phyloP scores from a whole-genome alignment of 139 green algal species.

The Edaphochlamys debaryana region DNA sequence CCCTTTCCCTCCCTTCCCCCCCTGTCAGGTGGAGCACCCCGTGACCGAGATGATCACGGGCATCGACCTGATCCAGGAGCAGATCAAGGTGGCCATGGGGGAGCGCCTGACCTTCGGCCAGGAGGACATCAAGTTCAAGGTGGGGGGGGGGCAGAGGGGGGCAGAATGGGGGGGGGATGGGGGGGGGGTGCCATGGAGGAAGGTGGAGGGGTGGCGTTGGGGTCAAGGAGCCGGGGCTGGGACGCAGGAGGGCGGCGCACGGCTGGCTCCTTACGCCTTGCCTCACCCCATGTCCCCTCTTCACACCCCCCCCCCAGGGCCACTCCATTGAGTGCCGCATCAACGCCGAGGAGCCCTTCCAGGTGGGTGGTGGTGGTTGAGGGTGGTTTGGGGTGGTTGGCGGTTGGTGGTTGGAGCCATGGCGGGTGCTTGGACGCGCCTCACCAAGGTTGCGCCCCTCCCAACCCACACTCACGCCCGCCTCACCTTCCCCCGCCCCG shows the following conservation, averaged over 20 bases:
- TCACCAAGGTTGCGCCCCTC: no score
- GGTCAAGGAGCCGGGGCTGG: no score
- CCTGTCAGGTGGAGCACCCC: slow-evolving; percentile 94
- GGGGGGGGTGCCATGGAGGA: neutral
- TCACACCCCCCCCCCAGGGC: slow-evolving; percentile 57
- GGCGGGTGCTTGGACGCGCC: no score
- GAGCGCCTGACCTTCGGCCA: slow-evolving; percentile 81
- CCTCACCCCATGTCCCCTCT: neutral
- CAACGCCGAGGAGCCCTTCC: slow-evolving; percentile 95
- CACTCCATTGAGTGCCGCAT: slow-evolving; percentile 95
- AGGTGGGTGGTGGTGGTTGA: slow-evolving; percentile 55
- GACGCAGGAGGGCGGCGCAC: neutral
- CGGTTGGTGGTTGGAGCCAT: no score
- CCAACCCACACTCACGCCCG: no score
- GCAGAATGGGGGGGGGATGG: no score
- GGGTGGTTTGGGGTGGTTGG: no score
- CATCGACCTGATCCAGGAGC: slow-evolving; percentile 93
- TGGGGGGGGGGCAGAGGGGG: slow-evolving; percentile 11
- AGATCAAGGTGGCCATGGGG: slow-evolving; percentile 90
- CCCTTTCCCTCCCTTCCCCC: no score
- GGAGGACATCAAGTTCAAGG: slow-evolving; percentile 90
- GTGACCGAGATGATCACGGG: slow-evolving; percentile 97
- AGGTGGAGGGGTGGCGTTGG: neutral
- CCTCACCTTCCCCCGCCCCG: no score
- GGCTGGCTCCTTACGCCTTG: no score